These are phyloP conservation scores for Phytophthora cryptogea DNA, from an alignment of 352 stramenopile genomes.

Conservation along the genomic window DNA sequence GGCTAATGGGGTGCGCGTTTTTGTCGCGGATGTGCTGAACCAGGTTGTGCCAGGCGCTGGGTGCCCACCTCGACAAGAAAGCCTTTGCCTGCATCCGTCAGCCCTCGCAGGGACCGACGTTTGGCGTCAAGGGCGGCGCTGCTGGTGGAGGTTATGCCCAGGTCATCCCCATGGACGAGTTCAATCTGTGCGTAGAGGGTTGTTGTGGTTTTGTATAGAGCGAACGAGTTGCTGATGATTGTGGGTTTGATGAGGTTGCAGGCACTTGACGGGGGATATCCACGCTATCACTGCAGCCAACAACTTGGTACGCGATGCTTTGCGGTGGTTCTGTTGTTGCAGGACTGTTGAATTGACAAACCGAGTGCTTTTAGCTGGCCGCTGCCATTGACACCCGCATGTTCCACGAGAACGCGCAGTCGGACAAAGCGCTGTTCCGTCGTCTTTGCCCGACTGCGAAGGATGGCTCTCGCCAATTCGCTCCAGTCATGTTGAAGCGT, in stretches of 20 bases:
- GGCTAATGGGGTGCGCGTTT: constrained; percentile 65
- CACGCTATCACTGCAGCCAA: constrained; percentile 98
- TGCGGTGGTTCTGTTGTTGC: not conserved
- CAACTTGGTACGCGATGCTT: constrained; percentile 83
- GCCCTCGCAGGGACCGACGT: constrained; percentile 97
- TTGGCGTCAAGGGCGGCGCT: constrained; percentile 96
- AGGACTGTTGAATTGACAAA: constrained; percentile 6
- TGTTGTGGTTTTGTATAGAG: constrained; percentile 46
- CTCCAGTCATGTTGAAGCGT: constrained; percentile 91
- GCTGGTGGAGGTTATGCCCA: constrained; percentile 93
- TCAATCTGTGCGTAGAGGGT: constrained; percentile 94
- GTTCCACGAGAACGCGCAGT: constrained; percentile 94
- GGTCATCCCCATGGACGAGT: constrained; percentile 96
- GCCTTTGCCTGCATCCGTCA: constrained; percentile 98
- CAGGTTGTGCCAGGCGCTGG: constrained; percentile 95
- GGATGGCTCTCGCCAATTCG: constrained; percentile 86
- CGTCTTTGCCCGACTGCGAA: constrained; percentile 86
- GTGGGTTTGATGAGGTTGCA: constrained; percentile 23
- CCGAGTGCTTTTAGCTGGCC: constrained; percentile 68
- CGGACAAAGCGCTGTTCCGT: constrained; percentile 85
- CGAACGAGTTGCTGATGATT: constrained; percentile 11
- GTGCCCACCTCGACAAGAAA: constrained; percentile 92
- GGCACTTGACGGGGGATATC: constrained; percentile 98
- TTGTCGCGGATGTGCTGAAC: constrained; percentile 7
- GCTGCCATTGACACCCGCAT: constrained; percentile 98